phyloP scores from a whole-genome alignment of 2,329 filamentous ascomycete species.

The Trichoderma harzianum region DNA sequence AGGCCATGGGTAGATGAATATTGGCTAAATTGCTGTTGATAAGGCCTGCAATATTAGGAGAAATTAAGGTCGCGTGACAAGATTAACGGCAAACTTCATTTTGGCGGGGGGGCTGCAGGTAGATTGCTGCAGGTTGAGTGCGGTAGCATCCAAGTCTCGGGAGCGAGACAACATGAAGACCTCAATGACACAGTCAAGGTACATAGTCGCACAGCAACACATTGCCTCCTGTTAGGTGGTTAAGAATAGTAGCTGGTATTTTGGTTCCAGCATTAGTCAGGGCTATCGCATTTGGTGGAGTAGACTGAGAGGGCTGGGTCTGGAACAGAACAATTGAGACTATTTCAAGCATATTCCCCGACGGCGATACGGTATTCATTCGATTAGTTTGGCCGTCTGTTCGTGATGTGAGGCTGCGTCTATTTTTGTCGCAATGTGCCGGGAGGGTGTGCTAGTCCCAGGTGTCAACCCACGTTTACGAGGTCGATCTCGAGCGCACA shows the following conservation, averaged over 20 bases:
- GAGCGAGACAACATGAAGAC: neutral
- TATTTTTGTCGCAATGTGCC: constrained; percentile 7
- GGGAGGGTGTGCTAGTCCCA: neutral
- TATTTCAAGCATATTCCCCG: neutral
- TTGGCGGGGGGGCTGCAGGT: neutral
- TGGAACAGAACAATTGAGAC: neutral
- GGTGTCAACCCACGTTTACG: neutral
- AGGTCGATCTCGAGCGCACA: neutral
- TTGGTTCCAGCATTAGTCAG: neutral
- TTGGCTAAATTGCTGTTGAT: constrained; percentile 10
- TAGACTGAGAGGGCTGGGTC: neutral
- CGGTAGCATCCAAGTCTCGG: neutral
- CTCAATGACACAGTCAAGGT: neutral
- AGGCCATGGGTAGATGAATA: neutral
- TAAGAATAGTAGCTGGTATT: neutral
- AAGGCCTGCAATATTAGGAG: neutral
- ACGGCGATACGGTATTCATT: neutral
- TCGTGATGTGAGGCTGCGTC: neutral
- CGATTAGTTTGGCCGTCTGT: neutral
- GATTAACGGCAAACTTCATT: neutral
- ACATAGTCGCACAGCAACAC: neutral
- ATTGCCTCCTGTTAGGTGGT: neutral
- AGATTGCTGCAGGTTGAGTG: neutral
- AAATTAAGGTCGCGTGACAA: constrained; percentile 12
- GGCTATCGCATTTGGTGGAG: neutral